phyloP scores from a whole-genome alignment of 1,284 basidiomycete genomes.

The Termitomyces sp. region DNA sequence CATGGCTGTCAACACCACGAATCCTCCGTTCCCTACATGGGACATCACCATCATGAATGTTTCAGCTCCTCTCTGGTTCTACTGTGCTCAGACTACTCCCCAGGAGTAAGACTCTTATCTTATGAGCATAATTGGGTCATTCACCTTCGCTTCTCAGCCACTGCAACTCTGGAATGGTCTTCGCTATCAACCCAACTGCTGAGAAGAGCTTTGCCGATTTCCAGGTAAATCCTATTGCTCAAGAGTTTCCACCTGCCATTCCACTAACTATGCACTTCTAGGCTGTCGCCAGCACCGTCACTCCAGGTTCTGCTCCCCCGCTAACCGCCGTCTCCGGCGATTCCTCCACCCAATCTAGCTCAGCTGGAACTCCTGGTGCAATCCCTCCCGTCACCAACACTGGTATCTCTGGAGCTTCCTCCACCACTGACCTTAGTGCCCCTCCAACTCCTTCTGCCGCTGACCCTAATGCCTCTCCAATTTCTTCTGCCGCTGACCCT shows the following conservation, averaged over 20 bases:
- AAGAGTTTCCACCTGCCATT: not conserved
- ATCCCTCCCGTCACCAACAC: not conserved
- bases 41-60: constrained; percentile 35
- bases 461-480: no score
- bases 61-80: constrained; percentile 46
- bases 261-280: constrained; percentile 14
- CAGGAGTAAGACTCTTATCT: constrained; percentile 21
- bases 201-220: constrained; percentile 41
- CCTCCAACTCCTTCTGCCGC: no score
- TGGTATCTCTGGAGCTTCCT: not conserved
- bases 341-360: no score
- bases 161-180: constrained; percentile 47
- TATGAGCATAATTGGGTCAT: not conserved
- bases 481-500: no score
- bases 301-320: not conserved
- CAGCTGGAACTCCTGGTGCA: not conserved
- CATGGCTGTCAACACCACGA: constrained; percentile 25
- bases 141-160: constrained; percentile 24
- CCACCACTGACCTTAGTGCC: not conserved
- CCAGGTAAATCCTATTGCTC: constrained; percentile 28
- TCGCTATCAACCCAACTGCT: constrained; percentile 45
- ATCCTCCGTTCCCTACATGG: constrained; percentile 31
- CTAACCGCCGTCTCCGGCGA: no score
- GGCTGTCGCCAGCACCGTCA: constrained; percentile 29
- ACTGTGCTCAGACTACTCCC: constrained; percentile 38